Evolutionary conservation across 208 protist species (phyloP).

Genomic region (Leishmania gerbilli): DNA sequence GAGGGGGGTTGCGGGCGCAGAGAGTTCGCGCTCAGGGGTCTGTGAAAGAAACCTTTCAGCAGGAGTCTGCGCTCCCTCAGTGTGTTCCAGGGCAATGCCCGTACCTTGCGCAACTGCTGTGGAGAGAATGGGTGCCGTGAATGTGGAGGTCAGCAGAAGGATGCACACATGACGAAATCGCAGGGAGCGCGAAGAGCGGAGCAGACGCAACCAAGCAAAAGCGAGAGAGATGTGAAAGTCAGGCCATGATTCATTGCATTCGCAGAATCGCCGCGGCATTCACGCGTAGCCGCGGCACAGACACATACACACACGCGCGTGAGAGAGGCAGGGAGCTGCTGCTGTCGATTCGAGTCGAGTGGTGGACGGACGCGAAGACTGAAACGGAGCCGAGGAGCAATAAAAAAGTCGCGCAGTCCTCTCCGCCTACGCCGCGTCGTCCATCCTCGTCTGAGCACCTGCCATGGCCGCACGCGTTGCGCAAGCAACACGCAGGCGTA

Average conservation of each 20-base stretch:
- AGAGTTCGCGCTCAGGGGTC: not conserved
- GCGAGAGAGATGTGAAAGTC: not conserved
- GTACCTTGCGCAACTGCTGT: not conserved
- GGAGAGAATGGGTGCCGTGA: not conserved
- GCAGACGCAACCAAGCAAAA: not conserved
- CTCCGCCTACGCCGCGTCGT: not conserved
- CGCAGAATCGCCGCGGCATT: not conserved
- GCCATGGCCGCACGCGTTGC: not conserved
- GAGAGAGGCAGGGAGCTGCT: not conserved
- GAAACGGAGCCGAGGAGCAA: not conserved
- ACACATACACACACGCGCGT: not conserved
- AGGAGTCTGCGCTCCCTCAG: not conserved
- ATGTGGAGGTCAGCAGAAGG: not conserved
- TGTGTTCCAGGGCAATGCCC: not conserved
- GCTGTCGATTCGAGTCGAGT: not conserved
- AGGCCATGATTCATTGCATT: not conserved
- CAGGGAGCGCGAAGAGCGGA: not conserved
- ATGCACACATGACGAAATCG: not conserved
- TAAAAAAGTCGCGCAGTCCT: not conserved
- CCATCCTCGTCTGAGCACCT: not conserved
- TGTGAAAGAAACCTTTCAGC: not conserved
- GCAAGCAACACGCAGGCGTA: not conserved
- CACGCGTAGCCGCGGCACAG: not conserved
- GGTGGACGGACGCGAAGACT: not conserved
- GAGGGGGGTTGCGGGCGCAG: not conserved